phyloP scores from a whole-genome alignment of 352 stramenopile genomes.

The Plasmopara halstedii region DNA sequence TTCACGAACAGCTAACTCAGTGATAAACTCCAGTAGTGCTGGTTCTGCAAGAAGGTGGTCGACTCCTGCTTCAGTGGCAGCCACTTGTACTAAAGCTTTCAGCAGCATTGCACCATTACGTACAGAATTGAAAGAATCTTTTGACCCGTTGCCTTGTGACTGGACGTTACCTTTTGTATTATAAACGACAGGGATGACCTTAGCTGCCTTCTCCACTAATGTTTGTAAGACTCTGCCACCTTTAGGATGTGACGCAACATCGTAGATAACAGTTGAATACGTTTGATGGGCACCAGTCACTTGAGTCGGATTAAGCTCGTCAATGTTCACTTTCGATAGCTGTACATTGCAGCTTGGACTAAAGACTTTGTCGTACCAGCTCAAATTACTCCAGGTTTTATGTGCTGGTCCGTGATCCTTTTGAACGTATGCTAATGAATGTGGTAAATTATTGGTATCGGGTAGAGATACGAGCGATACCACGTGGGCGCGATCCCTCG shows the following conservation, averaged over 20 bases:
- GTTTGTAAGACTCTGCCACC: background rate
- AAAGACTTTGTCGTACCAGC: slow-evolving; percentile 21
- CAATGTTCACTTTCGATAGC: slow-evolving; percentile 15
- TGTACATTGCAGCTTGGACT: background rate
- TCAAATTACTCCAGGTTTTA: background rate
- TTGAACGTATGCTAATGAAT: slow-evolving; percentile 11
- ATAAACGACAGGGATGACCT: slow-evolving; percentile 13
- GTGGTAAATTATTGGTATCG: background rate
- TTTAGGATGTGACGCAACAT: background rate
- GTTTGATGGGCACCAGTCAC: slow-evolving; percentile 1
- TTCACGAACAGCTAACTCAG: slow-evolving; percentile 5
- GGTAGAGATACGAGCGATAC: slow-evolving; percentile 15
- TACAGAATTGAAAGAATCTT: slow-evolving; percentile 2
- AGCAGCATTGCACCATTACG: slow-evolving; percentile 15
- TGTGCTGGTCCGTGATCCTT: background rate
- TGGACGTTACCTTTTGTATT: background rate
- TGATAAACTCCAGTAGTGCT: slow-evolving; percentile 10
- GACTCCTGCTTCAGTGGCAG: slow-evolving; percentile 3
- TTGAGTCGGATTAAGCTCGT: slow-evolving; percentile 14
- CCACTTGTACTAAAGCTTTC: slow-evolving; percentile 15
- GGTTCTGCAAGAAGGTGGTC: slow-evolving; percentile 9
- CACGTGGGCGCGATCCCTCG: slow-evolving; percentile 24
- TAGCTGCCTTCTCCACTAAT: slow-evolving; percentile 15
- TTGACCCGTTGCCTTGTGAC: background rate
- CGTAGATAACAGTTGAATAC: slow-evolving; percentile 8